phyloP scores from a whole-genome alignment of 345 rosid genomes.

The Camelina laxa region DNA sequence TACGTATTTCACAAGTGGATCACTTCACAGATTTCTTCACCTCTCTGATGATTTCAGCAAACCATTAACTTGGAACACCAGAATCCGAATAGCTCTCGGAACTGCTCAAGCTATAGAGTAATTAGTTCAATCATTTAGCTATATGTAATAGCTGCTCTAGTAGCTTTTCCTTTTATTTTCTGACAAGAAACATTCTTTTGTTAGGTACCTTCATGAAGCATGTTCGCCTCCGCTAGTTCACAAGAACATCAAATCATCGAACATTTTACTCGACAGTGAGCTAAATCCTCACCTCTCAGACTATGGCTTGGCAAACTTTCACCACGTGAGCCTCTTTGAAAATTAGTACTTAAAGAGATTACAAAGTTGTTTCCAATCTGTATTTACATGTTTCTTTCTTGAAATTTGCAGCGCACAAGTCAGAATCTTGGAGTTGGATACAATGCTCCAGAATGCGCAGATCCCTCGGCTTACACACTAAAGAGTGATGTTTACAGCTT shows the following conservation, averaged over 20 bases:
- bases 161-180: neutral
- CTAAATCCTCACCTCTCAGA: constrained; percentile 83
- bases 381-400: constrained; percentile 8
- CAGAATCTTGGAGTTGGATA: constrained; percentile 91
- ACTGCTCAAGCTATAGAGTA: constrained; percentile 90
- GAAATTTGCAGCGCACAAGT: constrained; percentile 67
- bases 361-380: neutral
- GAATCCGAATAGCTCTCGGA: constrained; percentile 86
- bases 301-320: constrained; percentile 79
- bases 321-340: constrained; percentile 54
- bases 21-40: constrained; percentile 87
- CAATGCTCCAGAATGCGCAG: constrained; percentile 91
- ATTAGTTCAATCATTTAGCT: constrained; percentile 35
- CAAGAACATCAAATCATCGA: constrained; percentile 95
- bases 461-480: constrained; percentile 68
- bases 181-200: constrained; percentile 15
- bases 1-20: constrained; percentile 84
- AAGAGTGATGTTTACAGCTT: constrained; percentile 94
- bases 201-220: constrained; percentile 91
- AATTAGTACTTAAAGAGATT: neutral
- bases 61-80: constrained; percentile 96
- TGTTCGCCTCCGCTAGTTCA: constrained; percentile 87
- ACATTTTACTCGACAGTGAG: constrained; percentile 85
- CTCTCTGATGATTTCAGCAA: constrained; percentile 88
- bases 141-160: neutral